These are phyloP conservation scores for Allomyces macrogynus DNA, from an alignment of 192 early-diverging fungal species.

Conservation along the genomic window DNA sequence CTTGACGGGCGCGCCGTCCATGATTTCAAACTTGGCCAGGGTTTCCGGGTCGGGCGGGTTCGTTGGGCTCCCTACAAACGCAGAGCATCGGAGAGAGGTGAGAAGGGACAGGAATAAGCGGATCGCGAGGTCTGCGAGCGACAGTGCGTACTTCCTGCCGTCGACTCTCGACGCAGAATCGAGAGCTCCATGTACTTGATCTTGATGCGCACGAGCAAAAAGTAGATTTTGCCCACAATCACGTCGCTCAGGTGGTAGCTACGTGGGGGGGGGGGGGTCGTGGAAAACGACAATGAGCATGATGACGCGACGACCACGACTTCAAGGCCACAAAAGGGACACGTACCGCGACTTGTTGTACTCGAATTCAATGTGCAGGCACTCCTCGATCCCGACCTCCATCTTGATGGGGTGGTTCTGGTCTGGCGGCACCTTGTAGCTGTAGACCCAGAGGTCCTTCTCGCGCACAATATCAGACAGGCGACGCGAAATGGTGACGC, in stretches of 20 bases:
- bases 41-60: conserved; percentile 66
- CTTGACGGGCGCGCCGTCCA: conserved; percentile 92
- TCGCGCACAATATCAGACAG: conserved; percentile 74
- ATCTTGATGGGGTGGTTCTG: conserved; percentile 93
- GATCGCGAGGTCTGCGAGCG: no score
- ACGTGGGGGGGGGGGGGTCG: background rate
- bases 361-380: conserved; percentile 98
- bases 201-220: conserved; percentile 95
- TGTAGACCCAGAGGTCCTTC: conserved; percentile 97
- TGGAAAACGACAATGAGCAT: background rate
- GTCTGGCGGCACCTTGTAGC: conserved; percentile 78
- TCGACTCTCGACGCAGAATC: conserved; percentile 92
- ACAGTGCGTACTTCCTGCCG: conserved; percentile 43
- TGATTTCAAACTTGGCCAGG: conserved; percentile 98
- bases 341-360: conserved; percentile 93
- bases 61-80: no score
- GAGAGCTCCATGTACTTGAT: conserved; percentile 99
- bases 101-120: background rate
- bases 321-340: background rate
- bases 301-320: background rate
- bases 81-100: no score
- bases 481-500: conserved; percentile 71
- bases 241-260: conserved; percentile 97
- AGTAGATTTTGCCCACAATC: conserved; percentile 98
- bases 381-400: conserved; percentile 99